Evolutionary conservation across 208 protist genomes (phyloP), one percentile per base, ranked within the genome.

Genomic region (Spongospora subterranea): DNA sequence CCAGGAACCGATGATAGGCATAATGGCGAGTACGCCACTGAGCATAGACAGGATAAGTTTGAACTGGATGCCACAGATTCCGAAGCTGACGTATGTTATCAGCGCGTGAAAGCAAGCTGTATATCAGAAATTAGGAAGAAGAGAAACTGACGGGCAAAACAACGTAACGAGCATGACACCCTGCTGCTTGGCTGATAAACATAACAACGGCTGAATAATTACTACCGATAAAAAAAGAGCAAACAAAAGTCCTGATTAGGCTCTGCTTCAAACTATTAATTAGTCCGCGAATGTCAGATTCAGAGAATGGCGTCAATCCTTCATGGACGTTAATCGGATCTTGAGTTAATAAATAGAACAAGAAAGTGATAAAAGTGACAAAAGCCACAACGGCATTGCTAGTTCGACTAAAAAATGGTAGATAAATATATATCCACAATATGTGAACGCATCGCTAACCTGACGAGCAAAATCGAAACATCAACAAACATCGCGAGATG

Each of bases 1-100:
- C 71, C 71, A 82, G 6, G 71, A 40, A n/a, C 71, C 71, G 13
- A 82, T 82, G n/a, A 82, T 20, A n/a, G 71, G 71, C 71, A 82
- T 82, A 43, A 82, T 82, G 11, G 71, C 6, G 35, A 82, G 71
- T 35, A 82, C 11, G n/a, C 17, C 71, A 43, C 35, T 82, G 13
- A 82, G 40, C 13, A 13, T 17, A 43, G 71, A 82, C 35, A 82
- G n/a, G 40, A 82, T 82, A 43, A 82, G 71, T 20, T 13, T 6
- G 71, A 82, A 82, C n/a, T 6, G 71, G 71, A 82, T 6, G n/a
- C 71, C 71, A n/a, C 71, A 82, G 6, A 82, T 82, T n/a, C 6
- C 13, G 35, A 82, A 82, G n/a, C 35, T 82, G n/a, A 35, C n/a
- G 35, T 82, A 82, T 6, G 71, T 82, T 35, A 82, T 39, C 17